These are phyloP conservation scores for Alternaria triticimaculans DNA, from an alignment of 2,329 filamentous ascomycete species.

Conservation along the genomic window DNA sequence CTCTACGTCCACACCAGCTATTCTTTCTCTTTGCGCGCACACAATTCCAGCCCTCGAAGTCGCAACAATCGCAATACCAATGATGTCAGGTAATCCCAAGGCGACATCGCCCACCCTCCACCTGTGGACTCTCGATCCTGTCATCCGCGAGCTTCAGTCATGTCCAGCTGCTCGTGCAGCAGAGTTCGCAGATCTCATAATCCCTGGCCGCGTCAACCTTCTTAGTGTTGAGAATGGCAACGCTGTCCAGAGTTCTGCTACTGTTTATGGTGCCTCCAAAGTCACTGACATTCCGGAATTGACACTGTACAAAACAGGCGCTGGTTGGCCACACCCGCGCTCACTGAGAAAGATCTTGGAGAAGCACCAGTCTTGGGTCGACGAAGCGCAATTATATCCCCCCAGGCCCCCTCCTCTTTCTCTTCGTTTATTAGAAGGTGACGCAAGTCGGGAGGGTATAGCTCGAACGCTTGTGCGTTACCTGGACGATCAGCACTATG, in stretches of 20 bases:
- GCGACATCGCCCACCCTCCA: not conserved
- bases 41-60: not conserved
- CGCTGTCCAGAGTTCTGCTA: not conserved
- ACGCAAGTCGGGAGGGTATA: not conserved
- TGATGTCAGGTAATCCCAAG: not conserved
- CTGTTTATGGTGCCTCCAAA: not conserved
- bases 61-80: not conserved
- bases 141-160: not conserved
- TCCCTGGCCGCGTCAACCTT: not conserved
- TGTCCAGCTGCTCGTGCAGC: not conserved
- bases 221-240: not conserved
- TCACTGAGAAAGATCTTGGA: not conserved
- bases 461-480: not conserved
- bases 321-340: not conserved
- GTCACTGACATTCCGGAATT: not conserved
- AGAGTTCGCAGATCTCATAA: constrained; percentile 1
- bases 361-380: not conserved
- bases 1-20: not conserved
- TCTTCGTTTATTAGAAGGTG: not conserved
- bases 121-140: not conserved
- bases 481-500: not conserved
- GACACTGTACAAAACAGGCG: not conserved
- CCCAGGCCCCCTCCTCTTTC: not conserved
- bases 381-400: not conserved
- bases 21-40: not conserved